Conservation (phyloP, 2,329 filamentous ascomycete genomes). For the Mollisia scopiformis region DNA sequence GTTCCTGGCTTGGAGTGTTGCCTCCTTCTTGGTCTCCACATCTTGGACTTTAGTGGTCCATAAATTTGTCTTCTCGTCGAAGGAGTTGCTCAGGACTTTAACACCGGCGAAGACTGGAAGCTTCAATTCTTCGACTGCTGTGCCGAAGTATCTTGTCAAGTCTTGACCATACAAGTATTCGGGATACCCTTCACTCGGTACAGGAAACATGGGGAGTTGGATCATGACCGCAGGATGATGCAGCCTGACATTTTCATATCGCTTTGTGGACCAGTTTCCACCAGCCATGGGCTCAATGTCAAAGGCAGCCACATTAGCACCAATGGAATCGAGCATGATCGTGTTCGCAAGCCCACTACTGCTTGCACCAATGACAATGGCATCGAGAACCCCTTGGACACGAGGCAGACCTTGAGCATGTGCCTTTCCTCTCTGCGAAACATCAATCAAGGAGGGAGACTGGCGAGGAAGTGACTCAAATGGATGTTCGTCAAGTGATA, state of each 20-base stretch:
- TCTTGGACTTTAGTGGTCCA: background rate
- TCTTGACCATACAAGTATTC: background rate
- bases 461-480: background rate
- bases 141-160: background rate
- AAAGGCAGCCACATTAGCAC: background rate
- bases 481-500: background rate
- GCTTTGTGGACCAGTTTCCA: background rate
- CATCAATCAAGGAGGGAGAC: background rate
- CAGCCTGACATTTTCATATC: background rate
- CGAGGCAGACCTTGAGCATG: background rate
- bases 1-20: background rate
- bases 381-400: background rate
- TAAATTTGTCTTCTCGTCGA: background rate
- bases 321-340: background rate
- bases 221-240: background rate
- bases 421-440: background rate
- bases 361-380: background rate
- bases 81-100: background rate
- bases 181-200: background rate
- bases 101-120: background rate
- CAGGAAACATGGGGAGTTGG: background rate
- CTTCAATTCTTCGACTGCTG: background rate
- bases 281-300: background rate
- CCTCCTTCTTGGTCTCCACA: background rate
- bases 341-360: background rate